Percentiles rank a stretch among this genome's conserved stretches.
phyloP scores from a whole-genome alignment of 495 filamentous ascomycete species.

The Penicillium daleae region DNA sequence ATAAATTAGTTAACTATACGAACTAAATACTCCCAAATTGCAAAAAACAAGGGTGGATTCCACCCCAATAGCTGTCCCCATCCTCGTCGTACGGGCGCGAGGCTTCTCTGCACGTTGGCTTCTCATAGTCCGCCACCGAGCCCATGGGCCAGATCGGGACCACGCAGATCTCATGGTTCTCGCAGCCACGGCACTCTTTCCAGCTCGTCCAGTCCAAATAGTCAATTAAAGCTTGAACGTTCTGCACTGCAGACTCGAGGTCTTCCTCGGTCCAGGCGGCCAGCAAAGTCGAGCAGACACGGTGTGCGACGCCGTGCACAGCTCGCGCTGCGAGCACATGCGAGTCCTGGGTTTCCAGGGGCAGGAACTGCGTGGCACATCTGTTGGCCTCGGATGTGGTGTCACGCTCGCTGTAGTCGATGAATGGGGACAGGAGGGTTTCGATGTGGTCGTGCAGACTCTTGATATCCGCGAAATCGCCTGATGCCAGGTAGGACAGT shows the following conservation, averaged over 20 bases:
- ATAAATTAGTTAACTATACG: neutral
- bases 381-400: slow-evolving; percentile 40
- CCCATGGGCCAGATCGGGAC: slow-evolving; percentile 70
- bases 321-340: slow-evolving; percentile 40
- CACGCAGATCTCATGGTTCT: slow-evolving; percentile 63
- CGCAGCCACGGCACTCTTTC: slow-evolving; percentile 62
- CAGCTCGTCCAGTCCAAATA: slow-evolving; percentile 64
- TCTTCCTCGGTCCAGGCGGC: slow-evolving; percentile 36
- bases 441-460: slow-evolving; percentile 50
- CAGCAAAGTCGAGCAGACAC: slow-evolving; percentile 56
- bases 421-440: slow-evolving; percentile 51
- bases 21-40: too few species aligned
- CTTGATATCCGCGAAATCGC: slow-evolving; percentile 34
- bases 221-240: slow-evolving; percentile 46
- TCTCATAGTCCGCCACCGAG: slow-evolving; percentile 52
- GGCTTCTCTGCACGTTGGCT: slow-evolving; percentile 51
- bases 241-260: slow-evolving; percentile 26
- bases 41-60: slow-evolving; percentile 16
- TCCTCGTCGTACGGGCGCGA: slow-evolving; percentile 26
- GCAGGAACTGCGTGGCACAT: slow-evolving; percentile 56
- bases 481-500: slow-evolving; percentile 52
- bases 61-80: slow-evolving; percentile 46
- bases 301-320: slow-evolving; percentile 48
- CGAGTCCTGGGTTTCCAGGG: slow-evolving; percentile 12
- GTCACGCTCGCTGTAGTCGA: slow-evolving; percentile 50